Evolutionary conservation across 176 grass and related monocot genomes (phyloP).

Genomic region (Carex scoparia): DNA sequence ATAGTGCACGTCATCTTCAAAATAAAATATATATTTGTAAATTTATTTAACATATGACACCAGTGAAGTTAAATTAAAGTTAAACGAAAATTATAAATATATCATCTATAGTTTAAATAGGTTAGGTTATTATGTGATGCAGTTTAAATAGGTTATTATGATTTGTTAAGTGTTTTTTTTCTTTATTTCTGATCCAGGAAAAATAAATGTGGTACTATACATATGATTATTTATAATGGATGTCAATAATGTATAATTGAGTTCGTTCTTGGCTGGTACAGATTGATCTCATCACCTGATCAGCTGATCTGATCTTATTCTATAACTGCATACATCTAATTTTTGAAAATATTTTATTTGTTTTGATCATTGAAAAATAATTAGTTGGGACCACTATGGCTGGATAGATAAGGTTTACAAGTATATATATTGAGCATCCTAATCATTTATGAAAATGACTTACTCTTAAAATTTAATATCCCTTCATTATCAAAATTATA

Average conservation of each 20-base stretch:
- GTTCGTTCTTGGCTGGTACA: not conserved
- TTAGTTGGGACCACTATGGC: not conserved
- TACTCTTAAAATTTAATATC: not conserved
- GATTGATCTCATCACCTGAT: not conserved
- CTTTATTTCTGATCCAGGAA: too few relatives aligned
- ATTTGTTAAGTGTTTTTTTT: too few relatives aligned
- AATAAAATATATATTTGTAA: not conserved
- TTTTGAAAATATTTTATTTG: not conserved
- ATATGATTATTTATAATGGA: too few relatives aligned
- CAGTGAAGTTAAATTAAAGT: not conserved
- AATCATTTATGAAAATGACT: not conserved
- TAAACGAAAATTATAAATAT: too few relatives aligned
- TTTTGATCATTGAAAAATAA: constrained; percentile 7
- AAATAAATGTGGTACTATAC: too few relatives aligned
- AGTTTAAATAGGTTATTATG: too few relatives aligned
- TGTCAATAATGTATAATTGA: not conserved
- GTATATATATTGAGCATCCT: not conserved
- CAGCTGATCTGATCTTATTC: too few relatives aligned
- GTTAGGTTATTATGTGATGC: too few relatives aligned
- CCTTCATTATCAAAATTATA: not conserved
- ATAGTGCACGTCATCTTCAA: not conserved
- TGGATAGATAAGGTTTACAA: constrained; percentile 14
- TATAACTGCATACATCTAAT: not conserved
- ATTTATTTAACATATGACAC: not conserved
- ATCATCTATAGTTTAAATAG: too few relatives aligned